Evolutionary conservation across 441 rosid genomes (phyloP), one percentile per base, ranked within the genome.

Genomic region (Heliophila coronopifolia): DNA sequence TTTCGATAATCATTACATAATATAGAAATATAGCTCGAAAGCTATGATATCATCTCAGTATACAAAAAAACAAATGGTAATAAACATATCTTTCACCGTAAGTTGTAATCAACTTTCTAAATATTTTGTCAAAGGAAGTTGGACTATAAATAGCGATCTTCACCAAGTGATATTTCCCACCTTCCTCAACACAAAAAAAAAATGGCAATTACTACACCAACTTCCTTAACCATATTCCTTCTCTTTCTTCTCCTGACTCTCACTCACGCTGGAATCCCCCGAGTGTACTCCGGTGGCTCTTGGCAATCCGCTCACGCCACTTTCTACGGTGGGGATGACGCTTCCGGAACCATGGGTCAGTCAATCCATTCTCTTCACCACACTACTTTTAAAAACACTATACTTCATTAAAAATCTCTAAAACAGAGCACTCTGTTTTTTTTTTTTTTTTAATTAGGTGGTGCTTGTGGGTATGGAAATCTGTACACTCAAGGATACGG

Each of bases 281-380:
- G 89, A 1, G 80, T 54, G n/a, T n/a, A n/a, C 9, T 67, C 67
- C 57, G 88, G 80, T 13, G 92, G 83, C 3, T 94, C 86, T 15
- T 91, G 98, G 98, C 3, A 69, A 70, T n/a, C n/a, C 62, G 98
- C 98, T 13, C 96, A 78, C 54, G 98, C 98, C 26, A 87, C 98
- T 20, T 92, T 92, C 68, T 92, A 92, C 50, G 98, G 98, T 2
- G 98, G 98, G 24, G 82, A 94, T 37, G 98, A 92, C 59, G 98
- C 98, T 36, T 83, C 98, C 23, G 98, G 98, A 65, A 91, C 98
- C 23, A 87, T 91, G 98, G 98, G 98, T 91, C 77, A 23, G 24
- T 44, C 23, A 17, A n/a, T n/a, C n/a, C 6, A 9, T 5, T 48
- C 20, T 43, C 37, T 45, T 14, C 3, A 0, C n/a, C n/a, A n/a